phyloP scores from a whole-genome alignment of 805 yeast species.

The Saturnispora galanensis region DNA sequence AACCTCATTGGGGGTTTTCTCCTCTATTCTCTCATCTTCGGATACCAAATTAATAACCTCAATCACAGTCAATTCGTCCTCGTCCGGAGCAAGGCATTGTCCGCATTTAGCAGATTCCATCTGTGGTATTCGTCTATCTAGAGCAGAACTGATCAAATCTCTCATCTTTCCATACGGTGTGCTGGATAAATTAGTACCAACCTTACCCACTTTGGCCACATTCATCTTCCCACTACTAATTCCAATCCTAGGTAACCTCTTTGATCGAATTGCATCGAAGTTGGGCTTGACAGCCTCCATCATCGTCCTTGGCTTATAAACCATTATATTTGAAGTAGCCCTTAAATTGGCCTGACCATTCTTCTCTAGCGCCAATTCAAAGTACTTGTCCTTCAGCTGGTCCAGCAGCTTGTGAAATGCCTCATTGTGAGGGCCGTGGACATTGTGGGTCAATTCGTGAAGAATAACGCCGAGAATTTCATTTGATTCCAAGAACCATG shows the following conservation, averaged over 20 bases:
- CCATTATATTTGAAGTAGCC: constrained; percentile 2
- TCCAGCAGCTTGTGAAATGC: constrained; percentile 59
- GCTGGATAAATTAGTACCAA: constrained; percentile 19
- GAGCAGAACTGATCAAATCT: constrained; percentile 47
- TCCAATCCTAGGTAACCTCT: neutral
- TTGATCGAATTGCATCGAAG: constrained; percentile 30
- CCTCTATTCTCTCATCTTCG: constrained; percentile 7
- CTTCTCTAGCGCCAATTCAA: constrained; percentile 28
- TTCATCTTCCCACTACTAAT: neutral
- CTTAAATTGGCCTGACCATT: constrained; percentile 2
- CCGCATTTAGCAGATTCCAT: constrained; percentile 36
- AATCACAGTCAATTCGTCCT: constrained; percentile 34
- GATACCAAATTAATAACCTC: constrained; percentile 19
- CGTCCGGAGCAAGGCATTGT: constrained; percentile 29
- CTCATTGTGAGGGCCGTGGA: constrained; percentile 70
- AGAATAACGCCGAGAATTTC: constrained; percentile 73
- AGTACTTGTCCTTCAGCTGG: constrained; percentile 43
- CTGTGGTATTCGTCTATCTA: constrained; percentile 50
- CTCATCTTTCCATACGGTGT: constrained; percentile 16
- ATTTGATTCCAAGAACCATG: constrained; percentile 49
- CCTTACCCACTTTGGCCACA: constrained; percentile 19
- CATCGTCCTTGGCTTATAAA: constrained; percentile 2
- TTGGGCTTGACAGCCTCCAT: constrained; percentile 30
- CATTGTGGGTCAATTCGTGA: constrained; percentile 81
- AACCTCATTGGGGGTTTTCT: neutral